Percentiles rank a stretch among this genome's conserved stretches.
These are phyloP conservation scores for Puya raimondii DNA, from an alignment of 176 grass and related monocot species.

Conservation along the genomic window DNA sequence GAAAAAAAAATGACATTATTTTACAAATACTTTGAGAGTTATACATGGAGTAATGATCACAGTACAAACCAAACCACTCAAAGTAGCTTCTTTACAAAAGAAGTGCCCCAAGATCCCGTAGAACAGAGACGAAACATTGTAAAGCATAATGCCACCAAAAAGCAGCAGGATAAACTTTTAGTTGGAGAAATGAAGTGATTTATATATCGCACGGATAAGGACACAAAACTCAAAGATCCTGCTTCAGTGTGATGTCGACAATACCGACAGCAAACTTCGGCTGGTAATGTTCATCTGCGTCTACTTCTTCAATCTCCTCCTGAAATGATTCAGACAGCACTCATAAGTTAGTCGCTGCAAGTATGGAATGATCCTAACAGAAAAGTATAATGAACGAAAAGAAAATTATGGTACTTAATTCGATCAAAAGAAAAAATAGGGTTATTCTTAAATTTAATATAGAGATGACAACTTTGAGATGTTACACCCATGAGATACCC, in stretches of 20 bases:
- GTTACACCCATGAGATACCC: not conserved
- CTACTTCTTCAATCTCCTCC: constrained; percentile 97
- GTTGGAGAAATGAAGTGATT: constrained; percentile 1
- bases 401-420: no score
- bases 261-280: constrained; percentile 75
- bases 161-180: constrained; percentile 8
- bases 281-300: constrained; percentile 85
- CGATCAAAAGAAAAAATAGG: no score
- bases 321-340: constrained; percentile 24
- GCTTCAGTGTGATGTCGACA: constrained; percentile 51
- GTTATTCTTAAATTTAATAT: no score
- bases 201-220: constrained; percentile 13
- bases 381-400: no score
- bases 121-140: no score
- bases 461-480: not conserved
- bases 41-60: no score
- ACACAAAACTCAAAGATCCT: constrained; percentile 44
- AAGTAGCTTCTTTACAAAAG: no score
- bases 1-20: no score
- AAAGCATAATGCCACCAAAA: constrained; percentile 17
- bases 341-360: not conserved
- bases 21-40: no score
- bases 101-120: no score
- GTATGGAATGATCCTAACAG: no score
- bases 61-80: no score